These are phyloP conservation scores for Fusarium sp. DNA, from an alignment of 2,329 filamentous ascomycete species.

Conservation along the genomic window DNA sequence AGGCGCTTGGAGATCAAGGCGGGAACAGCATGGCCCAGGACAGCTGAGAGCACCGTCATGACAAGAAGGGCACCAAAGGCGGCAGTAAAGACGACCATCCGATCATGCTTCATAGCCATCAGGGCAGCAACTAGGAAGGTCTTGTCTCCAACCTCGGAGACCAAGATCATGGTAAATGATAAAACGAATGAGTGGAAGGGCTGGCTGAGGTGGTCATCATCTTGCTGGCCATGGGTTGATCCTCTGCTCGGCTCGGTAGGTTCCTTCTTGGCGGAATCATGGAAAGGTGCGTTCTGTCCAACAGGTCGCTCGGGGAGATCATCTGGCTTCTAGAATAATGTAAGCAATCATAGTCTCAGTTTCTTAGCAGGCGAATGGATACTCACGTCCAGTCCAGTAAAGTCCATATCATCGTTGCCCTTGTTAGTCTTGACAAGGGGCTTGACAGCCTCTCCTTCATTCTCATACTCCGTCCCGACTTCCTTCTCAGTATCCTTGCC, in stretches of 20 bases:
- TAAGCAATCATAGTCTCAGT: slow-evolving; percentile 26
- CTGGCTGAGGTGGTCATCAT: slow-evolving; percentile 76
- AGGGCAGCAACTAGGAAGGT: slow-evolving; percentile 96
- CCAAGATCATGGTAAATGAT: slow-evolving; percentile 96
- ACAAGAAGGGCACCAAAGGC: slow-evolving; percentile 91
- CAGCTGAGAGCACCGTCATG: slow-evolving; percentile 95
- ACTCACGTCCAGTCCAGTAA: slow-evolving; percentile 53
- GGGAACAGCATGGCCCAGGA: slow-evolving; percentile 92
- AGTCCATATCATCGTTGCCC: slow-evolving; percentile 49
- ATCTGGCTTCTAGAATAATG: slow-evolving; percentile 74
- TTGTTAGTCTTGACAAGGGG: slow-evolving; percentile 59
- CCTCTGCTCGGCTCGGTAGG: slow-evolving; percentile 64
- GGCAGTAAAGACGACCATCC: slow-evolving; percentile 92
- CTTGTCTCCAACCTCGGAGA: slow-evolving; percentile 98
- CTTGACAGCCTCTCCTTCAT: slow-evolving; percentile 27
- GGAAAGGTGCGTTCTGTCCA: slow-evolving; percentile 78
- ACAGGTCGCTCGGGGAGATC: slow-evolving; percentile 84
- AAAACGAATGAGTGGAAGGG: slow-evolving; percentile 90
- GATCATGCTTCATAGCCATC: slow-evolving; percentile 99
- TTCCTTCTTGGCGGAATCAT: slow-evolving; percentile 73
- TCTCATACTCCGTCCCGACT: slow-evolving; percentile 1
- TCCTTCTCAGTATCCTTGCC: slow-evolving; percentile 10
- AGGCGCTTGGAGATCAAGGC: slow-evolving; percentile 90
- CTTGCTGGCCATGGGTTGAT: slow-evolving; percentile 53
- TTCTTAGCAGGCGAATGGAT: not conserved